These are phyloP conservation scores for Tilletia setariae DNA, from an alignment of 1,284 basidiomycete species.

Conservation along the genomic window DNA sequence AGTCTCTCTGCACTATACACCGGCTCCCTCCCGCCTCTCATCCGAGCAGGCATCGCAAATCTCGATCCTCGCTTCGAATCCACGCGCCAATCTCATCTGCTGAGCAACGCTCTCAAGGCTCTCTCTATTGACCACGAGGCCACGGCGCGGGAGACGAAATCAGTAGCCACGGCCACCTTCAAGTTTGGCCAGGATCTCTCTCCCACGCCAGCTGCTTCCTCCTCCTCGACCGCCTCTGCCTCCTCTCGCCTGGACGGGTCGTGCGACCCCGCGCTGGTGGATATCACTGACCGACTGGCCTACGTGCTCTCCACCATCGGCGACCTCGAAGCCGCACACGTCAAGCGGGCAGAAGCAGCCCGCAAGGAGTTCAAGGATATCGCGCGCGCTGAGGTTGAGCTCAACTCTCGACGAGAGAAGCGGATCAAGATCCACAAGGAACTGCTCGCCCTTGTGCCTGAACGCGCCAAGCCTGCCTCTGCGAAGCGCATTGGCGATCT, in stretches of 20 bases:
- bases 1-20: constrained; percentile 28
- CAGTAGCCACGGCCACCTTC: constrained; percentile 38
- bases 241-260: constrained; percentile 30
- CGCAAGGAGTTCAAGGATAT: constrained; percentile 38
- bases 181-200: constrained; percentile 40
- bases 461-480: constrained; percentile 27
- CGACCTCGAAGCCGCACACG: constrained; percentile 41
- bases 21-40: constrained; percentile 38
- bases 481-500: constrained; percentile 26
- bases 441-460: constrained; percentile 37
- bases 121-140: constrained; percentile 45
- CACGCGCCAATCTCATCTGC: constrained; percentile 37
- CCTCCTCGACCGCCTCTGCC: constrained; percentile 31
- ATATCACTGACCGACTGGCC: constrained; percentile 38
- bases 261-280: background rate
- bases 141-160: constrained; percentile 34
- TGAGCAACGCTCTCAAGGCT: constrained; percentile 39
- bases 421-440: constrained; percentile 41
- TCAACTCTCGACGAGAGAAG: constrained; percentile 29
- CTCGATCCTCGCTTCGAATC: constrained; percentile 46
- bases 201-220: constrained; percentile 27
- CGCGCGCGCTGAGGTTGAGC: constrained; percentile 36
- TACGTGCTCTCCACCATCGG: constrained; percentile 41
- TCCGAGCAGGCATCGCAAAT: constrained; percentile 39
- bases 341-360: constrained; percentile 33